Evolutionary conservation across 495 filamentous ascomycete species (phyloP).

Genomic region (Podospora australis): DNA sequence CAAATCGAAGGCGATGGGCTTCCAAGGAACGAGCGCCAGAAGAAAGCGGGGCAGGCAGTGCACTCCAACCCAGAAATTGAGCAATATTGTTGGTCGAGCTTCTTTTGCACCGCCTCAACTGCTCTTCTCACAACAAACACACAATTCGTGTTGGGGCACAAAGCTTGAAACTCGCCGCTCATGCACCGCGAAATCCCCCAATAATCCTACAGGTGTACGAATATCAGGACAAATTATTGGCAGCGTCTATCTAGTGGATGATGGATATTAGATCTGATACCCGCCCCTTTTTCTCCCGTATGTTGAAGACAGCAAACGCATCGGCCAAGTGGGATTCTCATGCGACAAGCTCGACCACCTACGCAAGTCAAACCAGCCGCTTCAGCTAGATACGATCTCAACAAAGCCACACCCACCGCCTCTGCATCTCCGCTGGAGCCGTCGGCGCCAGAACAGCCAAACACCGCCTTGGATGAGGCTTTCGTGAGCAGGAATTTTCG

Average conservation of each 20-base stretch:
- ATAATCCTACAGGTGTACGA: background rate
- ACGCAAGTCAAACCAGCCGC: too few species aligned
- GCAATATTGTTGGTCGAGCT: slow-evolving; percentile 5
- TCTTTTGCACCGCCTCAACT: slow-evolving; percentile 8
- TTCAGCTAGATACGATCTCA: background rate
- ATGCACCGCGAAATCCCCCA: background rate
- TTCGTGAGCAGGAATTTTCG: background rate
- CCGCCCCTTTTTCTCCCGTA: background rate
- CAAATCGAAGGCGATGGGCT: slow-evolving; percentile 3
- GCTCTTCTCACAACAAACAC: background rate
- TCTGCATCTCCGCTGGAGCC: background rate
- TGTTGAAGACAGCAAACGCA: background rate
- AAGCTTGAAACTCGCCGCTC: background rate
- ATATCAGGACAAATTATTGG: too few species aligned
- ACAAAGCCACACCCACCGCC: too few species aligned
- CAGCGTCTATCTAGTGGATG: background rate
- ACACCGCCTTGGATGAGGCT: background rate
- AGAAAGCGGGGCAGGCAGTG: slow-evolving; percentile 3
- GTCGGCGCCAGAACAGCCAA: background rate
- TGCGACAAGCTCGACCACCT: background rate
- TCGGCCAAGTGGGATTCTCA: background rate
- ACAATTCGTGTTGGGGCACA: background rate
- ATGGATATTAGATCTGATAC: background rate
- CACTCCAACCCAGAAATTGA: slow-evolving; percentile 3
- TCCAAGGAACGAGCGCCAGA: background rate